A percentile compares a stretch with the other conserved stretches of the same genome.
Evolutionary conservation across 345 rosid genomes (phyloP).

Genomic region (Gossypium arboreum): DNA sequence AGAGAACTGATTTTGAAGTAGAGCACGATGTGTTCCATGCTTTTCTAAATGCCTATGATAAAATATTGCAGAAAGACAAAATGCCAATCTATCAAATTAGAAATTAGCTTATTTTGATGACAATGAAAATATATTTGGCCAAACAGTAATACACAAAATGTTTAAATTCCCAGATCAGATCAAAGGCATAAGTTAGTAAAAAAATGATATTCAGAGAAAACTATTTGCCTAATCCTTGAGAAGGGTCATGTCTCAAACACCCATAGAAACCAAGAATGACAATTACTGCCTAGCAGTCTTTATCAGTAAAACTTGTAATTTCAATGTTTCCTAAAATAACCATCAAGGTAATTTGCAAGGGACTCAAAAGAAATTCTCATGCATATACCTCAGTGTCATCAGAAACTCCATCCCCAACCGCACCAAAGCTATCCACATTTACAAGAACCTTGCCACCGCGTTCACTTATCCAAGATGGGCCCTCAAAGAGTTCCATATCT

Average conservation of each 20-base stretch:
- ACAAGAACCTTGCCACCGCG: conserved; percentile 63
- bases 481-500: conserved; percentile 34
- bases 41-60: conserved; percentile 54
- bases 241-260: background rate
- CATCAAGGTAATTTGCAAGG: background rate
- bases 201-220: background rate
- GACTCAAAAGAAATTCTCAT: background rate
- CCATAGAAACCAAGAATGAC: background rate
- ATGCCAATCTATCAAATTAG: background rate
- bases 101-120: background rate
- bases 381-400: conserved; percentile 77
- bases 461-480: conserved; percentile 50
- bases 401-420: conserved; percentile 81
- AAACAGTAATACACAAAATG: background rate
- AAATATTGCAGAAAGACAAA: background rate
- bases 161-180: background rate
- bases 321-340: background rate
- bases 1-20: conserved; percentile 58
- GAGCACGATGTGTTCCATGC: conserved; percentile 81
- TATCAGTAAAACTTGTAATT: background rate
- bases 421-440: conserved; percentile 93
- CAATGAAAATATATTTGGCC: background rate
- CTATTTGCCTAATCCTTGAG: background rate
- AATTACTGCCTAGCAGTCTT: background rate
- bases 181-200: background rate